Percentiles rank a stretch among this genome's conserved stretches.
These are phyloP conservation scores for Fonsecaea nubica DNA, from an alignment of 2,329 filamentous ascomycete genomes.

Conservation along the genomic window DNA sequence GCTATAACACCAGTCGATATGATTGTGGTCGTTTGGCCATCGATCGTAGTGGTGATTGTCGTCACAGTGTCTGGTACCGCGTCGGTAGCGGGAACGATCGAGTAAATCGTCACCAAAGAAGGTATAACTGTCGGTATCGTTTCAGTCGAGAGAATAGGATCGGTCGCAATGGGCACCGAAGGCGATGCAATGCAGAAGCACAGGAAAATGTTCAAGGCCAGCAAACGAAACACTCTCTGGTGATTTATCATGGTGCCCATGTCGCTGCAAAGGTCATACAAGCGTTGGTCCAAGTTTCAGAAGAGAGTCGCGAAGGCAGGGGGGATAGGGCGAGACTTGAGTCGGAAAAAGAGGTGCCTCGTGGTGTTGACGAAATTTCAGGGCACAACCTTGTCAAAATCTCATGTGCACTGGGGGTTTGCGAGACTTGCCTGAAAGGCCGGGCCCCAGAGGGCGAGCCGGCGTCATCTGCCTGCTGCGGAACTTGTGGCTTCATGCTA, in stretches of 20 bases:
- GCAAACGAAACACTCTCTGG: constrained; percentile 14
- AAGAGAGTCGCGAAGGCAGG: constrained; percentile 7
- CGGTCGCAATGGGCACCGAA: constrained; percentile 33
- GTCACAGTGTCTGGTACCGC: constrained; percentile 6
- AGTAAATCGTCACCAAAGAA: constrained; percentile 31
- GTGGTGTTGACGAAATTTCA: neutral
- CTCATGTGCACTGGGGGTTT: constrained; percentile 2
- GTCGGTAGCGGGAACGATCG: constrained; percentile 28
- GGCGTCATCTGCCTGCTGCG: constrained; percentile 5
- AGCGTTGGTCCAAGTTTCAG: constrained; percentile 4
- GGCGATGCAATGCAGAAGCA: constrained; percentile 25
- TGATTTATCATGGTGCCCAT: constrained; percentile 26
- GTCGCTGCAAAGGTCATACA: constrained; percentile 10
- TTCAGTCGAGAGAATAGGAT: constrained; percentile 30
- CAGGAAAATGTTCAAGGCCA: constrained; percentile 18
- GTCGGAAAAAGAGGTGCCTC: neutral
- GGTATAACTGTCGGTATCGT: constrained; percentile 30
- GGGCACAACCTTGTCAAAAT: constrained; percentile 2
- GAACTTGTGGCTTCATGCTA: constrained; percentile 17
- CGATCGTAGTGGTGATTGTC: constrained; percentile 28
- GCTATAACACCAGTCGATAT: constrained; percentile 16
- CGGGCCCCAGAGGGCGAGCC: neutral
- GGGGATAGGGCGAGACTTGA: constrained; percentile 7
- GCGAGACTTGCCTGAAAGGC: constrained; percentile 5
- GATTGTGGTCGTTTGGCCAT: constrained; percentile 20